Evolutionary conservation across 1,284 basidiomycete species (phyloP).

Genomic region (Rhizopogon parksii): DNA sequence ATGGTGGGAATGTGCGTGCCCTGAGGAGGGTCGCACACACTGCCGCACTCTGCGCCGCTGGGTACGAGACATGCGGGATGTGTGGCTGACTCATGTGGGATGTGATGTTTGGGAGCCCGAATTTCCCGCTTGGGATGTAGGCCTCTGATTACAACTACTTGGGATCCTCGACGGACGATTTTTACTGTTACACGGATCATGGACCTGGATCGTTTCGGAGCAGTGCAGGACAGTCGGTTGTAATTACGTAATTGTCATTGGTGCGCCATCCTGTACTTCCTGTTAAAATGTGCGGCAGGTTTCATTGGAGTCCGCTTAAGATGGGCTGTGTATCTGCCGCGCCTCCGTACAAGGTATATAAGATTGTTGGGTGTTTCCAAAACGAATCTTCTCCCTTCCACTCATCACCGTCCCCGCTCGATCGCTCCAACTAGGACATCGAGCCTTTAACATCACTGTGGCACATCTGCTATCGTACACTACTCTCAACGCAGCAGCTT

Average conservation of each 20-base stretch:
- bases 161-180: not conserved
- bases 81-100: conserved; percentile 25
- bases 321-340: not conserved
- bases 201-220: too few relatives aligned
- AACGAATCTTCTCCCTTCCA: not conserved
- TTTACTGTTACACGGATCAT: not conserved
- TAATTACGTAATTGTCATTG: not conserved
- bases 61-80: conserved; percentile 26
- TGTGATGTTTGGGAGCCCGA: conserved; percentile 19
- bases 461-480: not conserved
- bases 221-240: too few relatives aligned
- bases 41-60: conserved; percentile 22
- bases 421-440: too few relatives aligned
- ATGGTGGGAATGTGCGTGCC: conserved; percentile 28
- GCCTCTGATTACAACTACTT: not conserved
- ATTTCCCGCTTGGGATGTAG: conserved; percentile 7
- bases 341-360: not conserved
- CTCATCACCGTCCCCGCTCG: not conserved
- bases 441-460: too few relatives aligned
- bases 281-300: not conserved
- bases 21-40: conserved; percentile 5
- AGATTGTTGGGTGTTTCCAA: not conserved
- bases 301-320: too few relatives aligned
- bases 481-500: too few relatives aligned
- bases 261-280: not conserved